These are phyloP conservation scores for Calonectria pseudoreteaudii DNA, from an alignment of 2,329 filamentous ascomycete genomes.

Conservation along the genomic window DNA sequence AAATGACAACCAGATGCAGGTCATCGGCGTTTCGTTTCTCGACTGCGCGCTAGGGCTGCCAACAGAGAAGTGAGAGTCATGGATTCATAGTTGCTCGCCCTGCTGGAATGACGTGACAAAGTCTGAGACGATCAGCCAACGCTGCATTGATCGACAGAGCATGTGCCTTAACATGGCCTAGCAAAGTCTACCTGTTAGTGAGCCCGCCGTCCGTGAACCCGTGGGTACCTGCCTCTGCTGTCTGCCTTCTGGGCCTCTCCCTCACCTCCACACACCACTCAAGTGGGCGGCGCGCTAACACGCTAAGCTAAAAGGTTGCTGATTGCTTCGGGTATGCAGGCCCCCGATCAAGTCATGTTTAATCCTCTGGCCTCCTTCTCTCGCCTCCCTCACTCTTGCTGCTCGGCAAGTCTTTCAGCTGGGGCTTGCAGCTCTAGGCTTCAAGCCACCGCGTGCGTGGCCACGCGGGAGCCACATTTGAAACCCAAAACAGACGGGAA, in stretches of 20 bases:
- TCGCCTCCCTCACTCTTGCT: background rate
- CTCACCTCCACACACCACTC: background rate
- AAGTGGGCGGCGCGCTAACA: background rate
- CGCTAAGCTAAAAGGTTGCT: background rate
- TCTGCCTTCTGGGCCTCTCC: background rate
- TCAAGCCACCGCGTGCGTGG: conserved; percentile 25
- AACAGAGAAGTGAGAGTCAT: background rate
- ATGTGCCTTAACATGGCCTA: conserved; percentile 10
- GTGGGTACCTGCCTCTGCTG: background rate
- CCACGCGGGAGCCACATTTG: conserved; percentile 21
- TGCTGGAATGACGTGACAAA: conserved; percentile 21
- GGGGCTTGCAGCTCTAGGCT: background rate
- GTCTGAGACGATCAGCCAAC: background rate
- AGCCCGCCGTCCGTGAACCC: conserved; percentile 11
- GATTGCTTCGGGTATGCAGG: conserved; percentile 1
- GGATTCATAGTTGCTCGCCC: background rate
- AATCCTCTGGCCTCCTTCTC: background rate
- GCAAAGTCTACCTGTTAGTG: conserved; percentile 12
- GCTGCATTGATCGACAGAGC: conserved; percentile 13
- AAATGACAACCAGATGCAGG: background rate
- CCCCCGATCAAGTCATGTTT: background rate
- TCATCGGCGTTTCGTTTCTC: background rate
- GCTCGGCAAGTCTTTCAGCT: background rate
- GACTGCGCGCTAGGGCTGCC: background rate
- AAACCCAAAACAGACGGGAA: background rate